Conservation (phyloP, 2,329 filamentous ascomycete genomes). For the Blastomyces parvus region DNA sequence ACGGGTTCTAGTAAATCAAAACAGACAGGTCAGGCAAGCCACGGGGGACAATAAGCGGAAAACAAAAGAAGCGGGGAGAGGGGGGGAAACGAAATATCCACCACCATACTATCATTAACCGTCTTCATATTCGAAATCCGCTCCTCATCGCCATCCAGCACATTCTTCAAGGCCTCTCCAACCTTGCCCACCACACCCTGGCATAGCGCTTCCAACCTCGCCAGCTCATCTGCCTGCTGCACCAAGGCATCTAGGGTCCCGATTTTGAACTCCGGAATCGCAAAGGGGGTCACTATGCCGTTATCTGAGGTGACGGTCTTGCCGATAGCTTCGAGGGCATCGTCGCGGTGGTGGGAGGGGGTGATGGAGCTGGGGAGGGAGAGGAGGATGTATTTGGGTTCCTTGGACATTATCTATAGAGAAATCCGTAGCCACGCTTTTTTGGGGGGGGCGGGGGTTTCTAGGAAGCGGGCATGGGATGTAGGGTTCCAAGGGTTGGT, state of each 20-base stretch:
- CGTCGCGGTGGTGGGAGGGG: conserved; percentile 67
- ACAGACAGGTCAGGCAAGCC: conserved; percentile 1
- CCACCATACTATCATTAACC: conserved; percentile 75
- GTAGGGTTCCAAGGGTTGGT: background rate
- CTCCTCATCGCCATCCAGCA: conserved; percentile 75
- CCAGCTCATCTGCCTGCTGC: conserved; percentile 88
- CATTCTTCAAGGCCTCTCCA: conserved; percentile 68
- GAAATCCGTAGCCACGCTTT: background rate
- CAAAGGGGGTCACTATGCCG: conserved; percentile 65
- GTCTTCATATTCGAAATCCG: conserved; percentile 80
- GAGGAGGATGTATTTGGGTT: conserved; percentile 67
- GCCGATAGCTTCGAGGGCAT: conserved; percentile 68
- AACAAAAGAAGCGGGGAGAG: background rate
- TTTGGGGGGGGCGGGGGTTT: too few relatives aligned
- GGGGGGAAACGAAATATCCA: conserved; percentile 9
- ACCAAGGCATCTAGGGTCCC: conserved; percentile 91
- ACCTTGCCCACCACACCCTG: conserved; percentile 80
- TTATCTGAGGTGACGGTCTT: conserved; percentile 64
- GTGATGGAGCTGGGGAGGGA: conserved; percentile 84
- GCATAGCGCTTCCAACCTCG: conserved; percentile 74
- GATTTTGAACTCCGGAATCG: conserved; percentile 92
- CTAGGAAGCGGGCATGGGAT: background rate
- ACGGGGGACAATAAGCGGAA: background rate
- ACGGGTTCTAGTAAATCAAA: conserved; percentile 61
- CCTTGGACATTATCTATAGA: conserved; percentile 34